Evolutionary conservation across 2,329 filamentous ascomycete genomes (phyloP), one percentile per base, ranked within the genome.

Genomic region (Elsinoe ampelina): DNA sequence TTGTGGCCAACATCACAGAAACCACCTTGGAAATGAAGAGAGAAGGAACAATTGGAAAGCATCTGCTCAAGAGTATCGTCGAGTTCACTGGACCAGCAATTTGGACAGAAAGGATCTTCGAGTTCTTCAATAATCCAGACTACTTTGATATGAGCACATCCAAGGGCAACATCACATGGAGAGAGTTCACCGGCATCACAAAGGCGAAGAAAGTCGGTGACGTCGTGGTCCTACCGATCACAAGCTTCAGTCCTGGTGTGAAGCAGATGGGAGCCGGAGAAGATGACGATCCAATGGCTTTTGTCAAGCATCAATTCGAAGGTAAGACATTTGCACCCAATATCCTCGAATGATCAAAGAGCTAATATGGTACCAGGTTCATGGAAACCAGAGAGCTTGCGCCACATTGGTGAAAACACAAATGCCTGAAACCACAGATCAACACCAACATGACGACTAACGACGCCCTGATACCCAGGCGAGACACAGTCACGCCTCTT

Each of bases 281-380:
- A 61, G 80, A 84, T 41, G 89, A 96, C 63, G 86, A 97, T 68
- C 89, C 90, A 1, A 92, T 95, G 89, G 93, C 93, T 1, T 97
- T 95, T 76, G 93, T 98, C 60, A 91, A 93, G 74, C 93, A 98
- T 73, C 85, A 90, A 57, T 98, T 98, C 70, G 89, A 95, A 77
- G 93, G 92, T 95, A 75, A 63, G 79, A 70, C 41, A 45, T 13
- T 52, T 57, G n/a, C n/a, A 57, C 48, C 26, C 22, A 6, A 26
- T 45, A 45, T 34, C 12, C n/a, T 39, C 19, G 11, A 15, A 7
- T 38, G 8, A 41, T 15, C 38, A 20, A 36, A 22, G 12, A 50
- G 50, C 17, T 59, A 32, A 55, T 20, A 26, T 19, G 19, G 55
- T 30, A 6, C 35, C 64, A 89, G 85, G 85, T 50, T 85, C 84